phyloP scores from a whole-genome alignment of 441 rosid species.

The Corymbia citriodora region DNA sequence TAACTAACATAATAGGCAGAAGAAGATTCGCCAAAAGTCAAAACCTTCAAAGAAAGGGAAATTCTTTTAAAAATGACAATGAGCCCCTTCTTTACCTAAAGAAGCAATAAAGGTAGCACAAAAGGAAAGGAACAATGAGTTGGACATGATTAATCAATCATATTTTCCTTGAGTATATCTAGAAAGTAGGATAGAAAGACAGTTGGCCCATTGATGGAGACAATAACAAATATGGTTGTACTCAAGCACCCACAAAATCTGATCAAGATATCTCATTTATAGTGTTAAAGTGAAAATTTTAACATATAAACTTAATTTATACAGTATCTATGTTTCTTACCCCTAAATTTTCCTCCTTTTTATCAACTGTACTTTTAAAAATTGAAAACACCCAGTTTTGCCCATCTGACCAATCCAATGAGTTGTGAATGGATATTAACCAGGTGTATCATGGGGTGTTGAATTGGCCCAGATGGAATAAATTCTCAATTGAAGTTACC shows the following conservation, averaged over 20 bases:
- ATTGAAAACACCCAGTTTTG: background rate
- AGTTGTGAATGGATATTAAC: background rate
- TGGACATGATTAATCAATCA: background rate
- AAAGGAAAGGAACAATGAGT: background rate
- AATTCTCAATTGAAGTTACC: background rate
- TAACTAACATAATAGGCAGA: background rate
- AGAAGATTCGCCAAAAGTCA: background rate
- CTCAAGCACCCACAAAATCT: background rate
- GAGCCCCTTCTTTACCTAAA: background rate
- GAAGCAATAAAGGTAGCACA: background rate
- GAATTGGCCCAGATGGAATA: background rate
- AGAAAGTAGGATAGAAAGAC: background rate
- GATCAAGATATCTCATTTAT: background rate
- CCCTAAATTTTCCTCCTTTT: background rate
- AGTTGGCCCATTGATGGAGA: background rate
- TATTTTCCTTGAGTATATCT: background rate
- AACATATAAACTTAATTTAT: background rate
- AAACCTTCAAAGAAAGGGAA: background rate
- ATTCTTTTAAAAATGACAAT: background rate
- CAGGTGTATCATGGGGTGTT: background rate
- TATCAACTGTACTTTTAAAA: background rate
- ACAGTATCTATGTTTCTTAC: background rate
- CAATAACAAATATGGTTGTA: background rate
- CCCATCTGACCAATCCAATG: background rate
- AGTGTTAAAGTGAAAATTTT: background rate